phyloP scores from a whole-genome alignment of 2,329 filamentous ascomycete genomes.

The Cucurbitaria berberidis region DNA sequence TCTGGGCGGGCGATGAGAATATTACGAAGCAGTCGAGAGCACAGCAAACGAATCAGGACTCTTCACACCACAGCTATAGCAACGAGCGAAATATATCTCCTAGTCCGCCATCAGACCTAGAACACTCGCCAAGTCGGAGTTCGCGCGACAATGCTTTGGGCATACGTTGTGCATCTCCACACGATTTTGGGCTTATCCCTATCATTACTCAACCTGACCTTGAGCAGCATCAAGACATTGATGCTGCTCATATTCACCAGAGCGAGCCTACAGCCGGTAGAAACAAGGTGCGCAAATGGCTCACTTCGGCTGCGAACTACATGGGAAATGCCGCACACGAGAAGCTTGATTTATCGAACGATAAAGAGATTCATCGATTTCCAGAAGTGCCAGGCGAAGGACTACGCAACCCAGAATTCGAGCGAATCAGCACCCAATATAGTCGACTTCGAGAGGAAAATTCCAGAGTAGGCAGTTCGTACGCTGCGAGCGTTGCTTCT shows the following conservation, averaged over 20 bases:
- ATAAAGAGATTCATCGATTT: conserved; percentile 57
- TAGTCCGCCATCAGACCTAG: neutral
- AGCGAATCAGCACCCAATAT: conserved; percentile 51
- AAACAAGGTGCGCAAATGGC: conserved; percentile 38
- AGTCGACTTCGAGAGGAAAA: conserved; percentile 48
- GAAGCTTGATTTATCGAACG: conserved; percentile 53
- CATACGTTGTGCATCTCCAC: conserved; percentile 23
- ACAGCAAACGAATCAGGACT: conserved; percentile 5
- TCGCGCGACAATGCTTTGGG: conserved; percentile 2
- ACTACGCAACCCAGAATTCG: conserved; percentile 52
- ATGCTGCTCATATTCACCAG: conserved; percentile 3
- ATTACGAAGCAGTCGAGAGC: conserved; percentile 13
- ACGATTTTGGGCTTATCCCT: conserved; percentile 17
- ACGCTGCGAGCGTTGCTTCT: conserved; percentile 44
- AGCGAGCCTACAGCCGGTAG: conserved; percentile 24
- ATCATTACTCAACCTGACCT: conserved; percentile 21
- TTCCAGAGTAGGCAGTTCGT: conserved; percentile 50
- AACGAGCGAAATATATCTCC: conserved; percentile 12
- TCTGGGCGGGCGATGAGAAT: conserved; percentile 50
- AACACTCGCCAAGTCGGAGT: neutral
- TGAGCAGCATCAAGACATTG: conserved; percentile 1
- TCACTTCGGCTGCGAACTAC: conserved; percentile 54
- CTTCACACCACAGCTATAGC: conserved; percentile 30
- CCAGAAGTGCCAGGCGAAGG: conserved; percentile 64
- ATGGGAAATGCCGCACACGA: conserved; percentile 57